Evolutionary conservation across 768 basidiomycete species (phyloP).

Genomic region (Chalciporus sphaerocephalus): DNA sequence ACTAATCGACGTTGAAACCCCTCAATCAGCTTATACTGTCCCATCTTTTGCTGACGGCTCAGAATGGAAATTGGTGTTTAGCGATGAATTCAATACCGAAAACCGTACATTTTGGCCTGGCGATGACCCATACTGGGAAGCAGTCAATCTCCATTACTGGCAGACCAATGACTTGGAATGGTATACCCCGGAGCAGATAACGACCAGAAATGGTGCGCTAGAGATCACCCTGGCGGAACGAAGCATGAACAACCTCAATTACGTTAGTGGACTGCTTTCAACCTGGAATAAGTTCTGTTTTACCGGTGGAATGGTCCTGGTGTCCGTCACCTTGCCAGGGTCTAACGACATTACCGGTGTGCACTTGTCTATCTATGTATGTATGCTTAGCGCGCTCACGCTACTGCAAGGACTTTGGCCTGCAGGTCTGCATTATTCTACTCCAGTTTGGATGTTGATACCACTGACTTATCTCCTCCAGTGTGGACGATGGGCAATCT

Average conservation of each 20-base stretch:
- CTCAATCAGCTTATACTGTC: constrained; percentile 50
- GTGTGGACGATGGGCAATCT: constrained; percentile 81
- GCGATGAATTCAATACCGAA: constrained; percentile 82
- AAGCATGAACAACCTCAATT: constrained; percentile 66
- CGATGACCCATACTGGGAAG: constrained; percentile 90
- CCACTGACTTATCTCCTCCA: constrained; percentile 16
- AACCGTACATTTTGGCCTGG: constrained; percentile 74
- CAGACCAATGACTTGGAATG: constrained; percentile 78
- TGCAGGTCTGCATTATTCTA: constrained; percentile 34
- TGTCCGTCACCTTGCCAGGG: constrained; percentile 67
- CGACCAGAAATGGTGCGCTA: constrained; percentile 69
- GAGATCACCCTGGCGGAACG: constrained; percentile 69
- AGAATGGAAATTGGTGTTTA: constrained; percentile 68
- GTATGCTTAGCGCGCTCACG: not conserved
- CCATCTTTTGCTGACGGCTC: constrained; percentile 50
- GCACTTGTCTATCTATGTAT: constrained; percentile 8
- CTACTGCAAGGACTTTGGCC: constrained; percentile 63
- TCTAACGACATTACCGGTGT: constrained; percentile 47
- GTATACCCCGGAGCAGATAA: constrained; percentile 80
- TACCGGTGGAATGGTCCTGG: constrained; percentile 77
- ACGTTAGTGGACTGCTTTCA: constrained; percentile 65
- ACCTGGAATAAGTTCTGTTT: constrained; percentile 93
- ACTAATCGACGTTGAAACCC: constrained; percentile 76
- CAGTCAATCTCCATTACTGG: constrained; percentile 79
- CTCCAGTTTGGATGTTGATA: not conserved